phyloP scores from a whole-genome alignment of 345 rosid genomes.

The Streptanthus diversifolius region DNA sequence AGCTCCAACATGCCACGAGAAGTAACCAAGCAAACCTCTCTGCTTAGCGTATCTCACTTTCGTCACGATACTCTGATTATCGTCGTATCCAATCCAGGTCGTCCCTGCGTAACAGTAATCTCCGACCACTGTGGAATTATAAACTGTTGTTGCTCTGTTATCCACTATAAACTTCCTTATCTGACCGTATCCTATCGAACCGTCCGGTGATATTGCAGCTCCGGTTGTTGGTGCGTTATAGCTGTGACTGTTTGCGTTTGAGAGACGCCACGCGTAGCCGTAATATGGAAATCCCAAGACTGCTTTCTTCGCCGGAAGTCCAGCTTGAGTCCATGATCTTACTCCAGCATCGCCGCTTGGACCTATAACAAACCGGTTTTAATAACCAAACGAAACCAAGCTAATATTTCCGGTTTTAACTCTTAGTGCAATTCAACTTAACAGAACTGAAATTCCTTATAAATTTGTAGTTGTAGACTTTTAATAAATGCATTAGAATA shows the following conservation, averaged over 20 bases:
- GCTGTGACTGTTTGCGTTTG: conserved; percentile 46
- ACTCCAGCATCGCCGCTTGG: conserved; percentile 58
- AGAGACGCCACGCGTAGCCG: conserved; percentile 58
- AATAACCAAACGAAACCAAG: background rate
- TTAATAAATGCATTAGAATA: no score
- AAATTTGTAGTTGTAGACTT: no score
- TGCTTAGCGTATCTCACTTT: conserved; percentile 53
- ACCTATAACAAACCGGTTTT: conserved; percentile 1
- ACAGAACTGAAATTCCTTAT: no score
- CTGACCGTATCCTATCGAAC: conserved; percentile 32
- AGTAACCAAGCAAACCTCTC: conserved; percentile 61
- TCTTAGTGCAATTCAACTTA: no score
- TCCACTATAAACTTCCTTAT: conserved; percentile 37
- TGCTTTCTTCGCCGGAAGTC: conserved; percentile 42
- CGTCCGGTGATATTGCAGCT: conserved; percentile 33
- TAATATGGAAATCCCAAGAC: conserved; percentile 63
- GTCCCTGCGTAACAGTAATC: conserved; percentile 50
- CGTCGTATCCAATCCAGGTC: conserved; percentile 63
- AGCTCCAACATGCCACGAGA: conserved; percentile 61
- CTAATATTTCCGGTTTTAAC: background rate
- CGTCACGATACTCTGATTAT: conserved; percentile 38
- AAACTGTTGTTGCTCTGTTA: conserved; percentile 41
- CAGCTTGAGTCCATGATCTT: conserved; percentile 49
- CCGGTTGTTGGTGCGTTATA: conserved; percentile 49
- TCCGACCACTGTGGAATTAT: conserved; percentile 44